Percentiles rank a stretch among this genome's conserved stretches.
Evolutionary conservation across 169 alveolate species (phyloP).

Genomic region (Plasmodium knowlesi): DNA sequence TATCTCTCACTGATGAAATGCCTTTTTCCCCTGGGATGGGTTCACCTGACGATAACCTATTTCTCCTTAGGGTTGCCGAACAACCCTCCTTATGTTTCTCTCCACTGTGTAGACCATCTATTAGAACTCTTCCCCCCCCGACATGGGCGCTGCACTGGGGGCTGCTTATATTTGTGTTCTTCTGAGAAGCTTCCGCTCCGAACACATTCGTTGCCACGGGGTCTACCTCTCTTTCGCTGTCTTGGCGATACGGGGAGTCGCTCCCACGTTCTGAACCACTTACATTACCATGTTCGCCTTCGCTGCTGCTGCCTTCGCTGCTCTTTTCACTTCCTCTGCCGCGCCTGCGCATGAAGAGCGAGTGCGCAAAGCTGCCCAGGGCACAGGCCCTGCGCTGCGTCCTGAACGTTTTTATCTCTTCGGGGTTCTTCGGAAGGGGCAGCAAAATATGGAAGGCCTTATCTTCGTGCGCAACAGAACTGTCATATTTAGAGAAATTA

Average conservation of each 20-base stretch:
- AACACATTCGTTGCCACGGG: background rate
- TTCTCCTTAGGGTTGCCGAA: background rate
- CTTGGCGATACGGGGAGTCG: background rate
- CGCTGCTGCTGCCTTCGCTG: background rate
- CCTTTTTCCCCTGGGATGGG: background rate
- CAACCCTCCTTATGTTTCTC: background rate
- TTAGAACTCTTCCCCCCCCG: background rate
- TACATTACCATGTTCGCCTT: background rate
- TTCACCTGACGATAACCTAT: background rate
- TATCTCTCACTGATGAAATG: background rate
- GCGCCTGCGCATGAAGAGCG: background rate
- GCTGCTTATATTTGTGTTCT: background rate
- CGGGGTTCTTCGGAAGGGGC: constrained; percentile 62
- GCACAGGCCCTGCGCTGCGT: background rate
- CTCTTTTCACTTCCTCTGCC: background rate
- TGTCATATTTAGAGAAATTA: constrained; percentile 49
- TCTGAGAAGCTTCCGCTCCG: background rate
- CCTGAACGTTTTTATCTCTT: constrained; percentile 49
- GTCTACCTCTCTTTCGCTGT: background rate
- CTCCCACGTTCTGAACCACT: background rate
- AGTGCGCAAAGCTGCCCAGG: background rate
- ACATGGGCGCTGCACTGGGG: background rate
- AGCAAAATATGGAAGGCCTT: constrained; percentile 40
- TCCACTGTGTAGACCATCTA: background rate
- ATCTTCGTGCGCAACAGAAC: constrained; percentile 12